phyloP scores from a whole-genome alignment of 73 alveolate species.

The Stentor roeselii region DNA sequence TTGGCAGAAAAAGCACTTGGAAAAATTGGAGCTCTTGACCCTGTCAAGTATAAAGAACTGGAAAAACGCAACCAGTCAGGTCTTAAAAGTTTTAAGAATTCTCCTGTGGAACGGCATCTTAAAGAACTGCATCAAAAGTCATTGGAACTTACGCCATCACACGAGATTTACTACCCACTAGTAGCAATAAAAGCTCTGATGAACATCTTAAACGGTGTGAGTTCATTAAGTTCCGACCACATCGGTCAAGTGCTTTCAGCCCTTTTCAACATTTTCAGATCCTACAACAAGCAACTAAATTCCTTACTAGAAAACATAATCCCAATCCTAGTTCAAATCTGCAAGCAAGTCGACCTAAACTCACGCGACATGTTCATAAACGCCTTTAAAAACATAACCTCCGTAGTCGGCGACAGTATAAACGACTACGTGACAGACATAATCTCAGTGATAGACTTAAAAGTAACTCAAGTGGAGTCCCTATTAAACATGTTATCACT shows the following conservation, averaged over 20 bases:
- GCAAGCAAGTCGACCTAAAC: slow-evolving; percentile 31
- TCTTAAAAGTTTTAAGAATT: slow-evolving; percentile 32
- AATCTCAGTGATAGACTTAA: slow-evolving; percentile 31
- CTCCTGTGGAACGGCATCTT: slow-evolving; percentile 37
- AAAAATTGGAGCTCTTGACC: slow-evolving; percentile 76
- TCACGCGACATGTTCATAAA: slow-evolving; percentile 36
- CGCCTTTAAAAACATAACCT: slow-evolving; percentile 32
- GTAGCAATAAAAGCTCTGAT: slow-evolving; percentile 14
- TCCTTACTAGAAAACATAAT: slow-evolving; percentile 21
- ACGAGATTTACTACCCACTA: slow-evolving; percentile 21
- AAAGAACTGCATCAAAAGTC: slow-evolving; percentile 35
- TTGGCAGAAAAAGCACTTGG: slow-evolving; percentile 56
- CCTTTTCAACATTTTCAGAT: slow-evolving; percentile 28
- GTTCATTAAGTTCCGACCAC: slow-evolving; percentile 19
- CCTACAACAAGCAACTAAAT: slow-evolving; percentile 23
- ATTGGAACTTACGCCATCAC: slow-evolving; percentile 23
- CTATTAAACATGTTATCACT: slow-evolving; percentile 20
- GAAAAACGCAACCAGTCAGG: slow-evolving; percentile 41
- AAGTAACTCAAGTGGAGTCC: slow-evolving; percentile 12
- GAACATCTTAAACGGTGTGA: neutral
- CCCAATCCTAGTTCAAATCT: neutral
- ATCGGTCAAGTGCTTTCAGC: slow-evolving; percentile 31
- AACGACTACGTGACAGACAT: slow-evolving; percentile 27
- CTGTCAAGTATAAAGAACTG: slow-evolving; percentile 54
- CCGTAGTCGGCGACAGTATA: slow-evolving; percentile 34